Evolutionary conservation across 108 stramenopile genomes (phyloP).

Genomic region (Fragilaria radians): DNA sequence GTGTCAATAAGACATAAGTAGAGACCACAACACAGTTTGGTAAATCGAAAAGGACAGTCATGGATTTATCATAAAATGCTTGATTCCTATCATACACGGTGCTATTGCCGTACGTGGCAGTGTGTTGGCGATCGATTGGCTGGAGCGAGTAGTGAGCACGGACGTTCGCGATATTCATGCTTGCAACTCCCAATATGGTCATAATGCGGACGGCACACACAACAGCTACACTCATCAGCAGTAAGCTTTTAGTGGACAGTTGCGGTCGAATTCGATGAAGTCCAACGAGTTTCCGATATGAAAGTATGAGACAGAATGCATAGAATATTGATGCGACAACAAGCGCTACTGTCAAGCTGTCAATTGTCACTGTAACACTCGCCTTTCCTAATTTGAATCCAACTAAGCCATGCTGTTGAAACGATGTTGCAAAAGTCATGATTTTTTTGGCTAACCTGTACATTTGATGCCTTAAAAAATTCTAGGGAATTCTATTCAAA

Average conservation of each 20-base stretch:
- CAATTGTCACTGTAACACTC: slow-evolving; percentile 31
- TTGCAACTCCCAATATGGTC: slow-evolving; percentile 74
- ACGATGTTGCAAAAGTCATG: neutral
- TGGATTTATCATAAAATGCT: slow-evolving; percentile 76
- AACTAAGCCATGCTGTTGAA: neutral
- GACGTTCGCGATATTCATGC: slow-evolving; percentile 71
- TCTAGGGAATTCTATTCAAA: too few species aligned
- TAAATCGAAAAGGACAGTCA: slow-evolving; percentile 80
- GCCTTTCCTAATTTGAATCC: neutral
- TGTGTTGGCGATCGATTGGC: slow-evolving; percentile 13
- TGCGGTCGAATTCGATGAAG: slow-evolving; percentile 23
- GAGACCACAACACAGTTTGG: slow-evolving; percentile 83
- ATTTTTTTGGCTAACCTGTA: too few species aligned
- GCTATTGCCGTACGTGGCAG: slow-evolving; percentile 7
- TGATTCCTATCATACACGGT: slow-evolving; percentile 41
- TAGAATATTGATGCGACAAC: slow-evolving; percentile 43
- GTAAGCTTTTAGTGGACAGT: slow-evolving; percentile 58
- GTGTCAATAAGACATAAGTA: slow-evolving; percentile 72
- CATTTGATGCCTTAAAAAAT: too few species aligned
- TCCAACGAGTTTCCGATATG: slow-evolving; percentile 32
- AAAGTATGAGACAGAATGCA: slow-evolving; percentile 38
- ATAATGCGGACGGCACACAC: slow-evolving; percentile 72
- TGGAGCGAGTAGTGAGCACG: slow-evolving; percentile 49
- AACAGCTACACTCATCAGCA: slow-evolving; percentile 69
- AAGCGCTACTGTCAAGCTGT: slow-evolving; percentile 42